Evolutionary conservation across 75 land plant species (phyloP).

Genomic region (Pseudotsuga menziesii): DNA sequence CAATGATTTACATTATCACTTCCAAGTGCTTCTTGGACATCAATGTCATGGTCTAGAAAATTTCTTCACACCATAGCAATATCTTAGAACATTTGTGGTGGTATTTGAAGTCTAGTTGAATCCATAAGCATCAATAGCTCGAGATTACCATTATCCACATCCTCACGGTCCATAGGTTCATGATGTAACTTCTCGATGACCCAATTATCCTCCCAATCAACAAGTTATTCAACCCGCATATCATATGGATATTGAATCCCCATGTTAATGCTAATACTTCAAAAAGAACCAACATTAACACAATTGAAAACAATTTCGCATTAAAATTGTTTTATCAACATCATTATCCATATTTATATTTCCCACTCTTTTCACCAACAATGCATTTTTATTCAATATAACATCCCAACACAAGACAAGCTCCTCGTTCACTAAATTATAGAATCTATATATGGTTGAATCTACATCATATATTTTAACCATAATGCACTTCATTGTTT

Average conservation of each 20-base stretch:
- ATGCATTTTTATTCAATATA: neutral
- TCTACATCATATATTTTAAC: neutral
- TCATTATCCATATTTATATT: neutral
- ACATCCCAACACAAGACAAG: neutral
- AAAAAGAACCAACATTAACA: neutral
- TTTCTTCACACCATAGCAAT: neutral
- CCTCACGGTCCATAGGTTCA: neutral
- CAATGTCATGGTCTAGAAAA: neutral
- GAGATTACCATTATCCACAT: neutral
- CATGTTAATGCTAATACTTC: neutral
- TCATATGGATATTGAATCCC: neutral
- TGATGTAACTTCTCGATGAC: neutral
- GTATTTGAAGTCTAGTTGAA: neutral
- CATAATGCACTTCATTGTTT: neutral
- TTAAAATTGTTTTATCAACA: neutral
- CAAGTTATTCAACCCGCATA: neutral
- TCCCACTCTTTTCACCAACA: neutral
- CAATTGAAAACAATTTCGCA: neutral
- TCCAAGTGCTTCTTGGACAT: neutral
- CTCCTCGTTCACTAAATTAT: neutral
- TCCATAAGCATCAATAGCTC: neutral
- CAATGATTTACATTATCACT: neutral
- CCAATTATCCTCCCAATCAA: neutral
- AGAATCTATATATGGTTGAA: neutral
- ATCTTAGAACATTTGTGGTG: neutral